phyloP scores from a whole-genome alignment of 2,329 filamentous ascomycete genomes.

The Fragosphaeria purpurea region DNA sequence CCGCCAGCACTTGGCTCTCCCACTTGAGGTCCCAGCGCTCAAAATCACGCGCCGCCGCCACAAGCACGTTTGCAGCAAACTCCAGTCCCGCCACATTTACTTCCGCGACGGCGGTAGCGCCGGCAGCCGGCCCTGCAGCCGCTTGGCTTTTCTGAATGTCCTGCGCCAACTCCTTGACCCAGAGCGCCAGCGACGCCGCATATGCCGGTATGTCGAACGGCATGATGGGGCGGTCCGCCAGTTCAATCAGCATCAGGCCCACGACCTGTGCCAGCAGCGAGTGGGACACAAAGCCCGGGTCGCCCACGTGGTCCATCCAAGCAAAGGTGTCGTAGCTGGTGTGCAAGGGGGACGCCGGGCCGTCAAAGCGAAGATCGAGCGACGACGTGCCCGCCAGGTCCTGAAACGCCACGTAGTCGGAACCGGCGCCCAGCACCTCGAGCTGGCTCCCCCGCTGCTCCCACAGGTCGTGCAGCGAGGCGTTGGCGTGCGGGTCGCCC shows the following conservation, averaged over 20 bases:
- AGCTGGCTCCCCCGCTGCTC: slow-evolving; percentile 51
- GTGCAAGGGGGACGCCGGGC: slow-evolving; percentile 46
- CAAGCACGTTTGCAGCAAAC: slow-evolving; percentile 53
- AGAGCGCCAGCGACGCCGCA: slow-evolving; percentile 54
- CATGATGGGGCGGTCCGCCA: slow-evolving; percentile 69
- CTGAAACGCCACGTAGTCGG: slow-evolving; percentile 86
- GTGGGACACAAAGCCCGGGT: slow-evolving; percentile 78
- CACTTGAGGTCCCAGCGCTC: slow-evolving; percentile 68
- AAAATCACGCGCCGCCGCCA: slow-evolving; percentile 52
- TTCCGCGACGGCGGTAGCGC: slow-evolving; percentile 20
- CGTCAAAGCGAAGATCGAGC: slow-evolving; percentile 68
- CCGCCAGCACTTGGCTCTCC: slow-evolving; percentile 60
- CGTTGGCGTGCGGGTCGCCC: slow-evolving; percentile 59
- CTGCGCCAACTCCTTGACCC: slow-evolving; percentile 30
- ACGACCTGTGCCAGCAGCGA: slow-evolving; percentile 68
- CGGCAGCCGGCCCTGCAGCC: slow-evolving; percentile 37
- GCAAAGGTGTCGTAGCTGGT: slow-evolving; percentile 86
- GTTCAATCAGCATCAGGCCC: slow-evolving; percentile 72
- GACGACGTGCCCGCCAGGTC: slow-evolving; percentile 82
- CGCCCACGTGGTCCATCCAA: slow-evolving; percentile 70
- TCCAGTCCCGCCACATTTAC: slow-evolving; percentile 50
- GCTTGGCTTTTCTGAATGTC: slow-evolving; percentile 25
- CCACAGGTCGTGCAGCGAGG: slow-evolving; percentile 68
- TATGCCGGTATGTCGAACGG: slow-evolving; percentile 75
- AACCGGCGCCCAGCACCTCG: slow-evolving; percentile 59